Base-by-base conservation (phyloP, 129 eudicot species). In the Scalesia atractyloides region DNA sequence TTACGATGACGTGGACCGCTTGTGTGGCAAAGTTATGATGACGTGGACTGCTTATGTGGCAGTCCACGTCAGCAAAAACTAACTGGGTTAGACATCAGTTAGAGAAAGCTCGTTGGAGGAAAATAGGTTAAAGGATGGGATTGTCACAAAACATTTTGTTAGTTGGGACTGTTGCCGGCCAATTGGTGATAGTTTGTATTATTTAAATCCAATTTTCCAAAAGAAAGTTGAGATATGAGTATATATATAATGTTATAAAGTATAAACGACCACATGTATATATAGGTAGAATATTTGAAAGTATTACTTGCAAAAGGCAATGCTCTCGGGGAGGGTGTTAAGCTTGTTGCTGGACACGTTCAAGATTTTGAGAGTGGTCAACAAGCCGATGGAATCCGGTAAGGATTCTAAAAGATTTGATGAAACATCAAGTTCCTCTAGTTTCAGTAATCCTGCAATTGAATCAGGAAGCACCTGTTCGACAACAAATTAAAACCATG, bases 351-450 rank as follows among this genome's bases (percentile, higher is more conserved):
- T 72, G 5, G 87, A 83, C 3, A 81, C 68, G n/a, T 81, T 60
- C 71, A 86, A 64, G 54, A 81, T 26, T 58, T 79, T 83, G 53
- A 86, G 86, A 75, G 36, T 78, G 16, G 72, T 80, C 81, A 86
- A 68, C 67, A 83, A 84, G 16, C 91, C 88, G 61, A 86, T 84
- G 4, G 88, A 78, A 43, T 83, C 88, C 0, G 91, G 91, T 50
- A 86, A 75, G 24, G 78, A 66, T 20, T 71, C 82, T 30, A 86
- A 50, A 54, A 70, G 78, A 77, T 86, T 86, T 9, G 92, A 84
- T 17, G 88, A 80, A 52, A 79, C 71, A 70, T 86, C 74, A 30
- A 86, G 86, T 83, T 81, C 86, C 83, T 86, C 82, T 8, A 86
- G 81, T 53, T 76, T 80, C 67, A 24, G 52, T 24, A 86, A 59